phyloP scores from a whole-genome alignment of 2,329 filamentous ascomycete species.

The Ascochyta clinopodiicola region DNA sequence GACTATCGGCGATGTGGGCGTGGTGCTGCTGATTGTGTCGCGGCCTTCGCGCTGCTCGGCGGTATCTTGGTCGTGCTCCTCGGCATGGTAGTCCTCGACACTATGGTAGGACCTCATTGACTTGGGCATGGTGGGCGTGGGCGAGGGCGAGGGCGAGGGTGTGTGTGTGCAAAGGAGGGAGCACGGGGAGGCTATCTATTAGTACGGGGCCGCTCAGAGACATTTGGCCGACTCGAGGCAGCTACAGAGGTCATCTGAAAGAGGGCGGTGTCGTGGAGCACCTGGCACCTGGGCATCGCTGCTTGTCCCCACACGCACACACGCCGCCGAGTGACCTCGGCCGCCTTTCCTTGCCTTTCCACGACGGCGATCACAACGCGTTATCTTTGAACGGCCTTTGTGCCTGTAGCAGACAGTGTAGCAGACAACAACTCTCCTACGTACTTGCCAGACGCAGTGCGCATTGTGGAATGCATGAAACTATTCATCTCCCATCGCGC shows the following conservation, averaged over 20 bases:
- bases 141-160: neutral
- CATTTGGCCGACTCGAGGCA: slow-evolving; percentile 14
- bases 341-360: slow-evolving; percentile 6
- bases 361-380: slow-evolving; percentile 10
- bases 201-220: slow-evolving; percentile 14
- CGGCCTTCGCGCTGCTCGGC: slow-evolving; percentile 37
- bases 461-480: neutral
- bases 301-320: slow-evolving; percentile 23
- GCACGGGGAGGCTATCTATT: slow-evolving; percentile 16
- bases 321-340: slow-evolving; percentile 12
- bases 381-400: slow-evolving; percentile 1
- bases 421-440: neutral
- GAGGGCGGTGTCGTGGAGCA: slow-evolving; percentile 30
- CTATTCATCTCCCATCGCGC: neutral
- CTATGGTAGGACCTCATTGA: slow-evolving; percentile 46
- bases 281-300: slow-evolving; percentile 23
- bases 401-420: neutral
- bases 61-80: slow-evolving; percentile 40
- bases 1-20: slow-evolving; percentile 42
- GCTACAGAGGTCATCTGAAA: slow-evolving; percentile 34
- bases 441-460: neutral
- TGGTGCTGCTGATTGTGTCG: slow-evolving; percentile 44
- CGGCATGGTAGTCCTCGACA: slow-evolving; percentile 42
- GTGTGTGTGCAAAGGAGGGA: slow-evolving; percentile 11
- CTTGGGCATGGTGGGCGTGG: slow-evolving; percentile 41